phyloP scores from a whole-genome alignment of 176 grass and related monocot genomes.

The Sorghum bicolor region Sorghum_bicolor_NCBIv3 NC_012876.2:59356501-59357000 shows the following conservation, averaged over 20 bases:
- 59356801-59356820: background rate
- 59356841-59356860: too few relatives aligned
- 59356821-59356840: background rate
- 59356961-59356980: background rate
- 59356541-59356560: too few relatives aligned
- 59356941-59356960: background rate
- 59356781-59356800: background rate
- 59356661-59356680: background rate
- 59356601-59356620: background rate
- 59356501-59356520: too few relatives aligned
- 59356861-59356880: too few relatives aligned
- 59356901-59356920: background rate
- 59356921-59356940: background rate
- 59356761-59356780: background rate
- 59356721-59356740: too few relatives aligned
- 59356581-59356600: too few relatives aligned
- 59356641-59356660: background rate
- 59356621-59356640: background rate
- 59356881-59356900: background rate
- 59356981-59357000: slow-evolving; percentile 2
- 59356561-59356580: too few relatives aligned
- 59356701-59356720: too few relatives aligned
- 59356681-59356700: too few relatives aligned
- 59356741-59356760: too few relatives aligned
- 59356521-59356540: too few relatives aligned